phyloP scores from a whole-genome alignment of 2,329 filamentous ascomycete genomes.

The Penicillium brasilianum region DNA sequence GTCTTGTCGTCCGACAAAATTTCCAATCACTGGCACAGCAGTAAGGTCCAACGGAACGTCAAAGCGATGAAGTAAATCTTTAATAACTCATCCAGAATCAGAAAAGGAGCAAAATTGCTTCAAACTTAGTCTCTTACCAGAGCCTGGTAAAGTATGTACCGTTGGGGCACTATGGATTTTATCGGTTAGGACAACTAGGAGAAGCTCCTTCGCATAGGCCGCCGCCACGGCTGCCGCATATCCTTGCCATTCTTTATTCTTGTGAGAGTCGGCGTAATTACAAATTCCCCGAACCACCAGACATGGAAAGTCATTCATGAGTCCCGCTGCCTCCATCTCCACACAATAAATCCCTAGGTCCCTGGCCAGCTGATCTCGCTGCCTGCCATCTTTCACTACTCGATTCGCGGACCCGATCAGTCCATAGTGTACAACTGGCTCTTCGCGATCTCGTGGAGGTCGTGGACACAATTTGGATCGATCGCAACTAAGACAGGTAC shows the following conservation, averaged over 20 bases:
- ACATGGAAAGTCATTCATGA: no score
- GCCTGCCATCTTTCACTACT: no score
- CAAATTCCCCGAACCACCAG: neutral
- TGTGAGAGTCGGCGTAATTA: constrained; percentile 4
- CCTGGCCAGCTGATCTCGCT: no score
- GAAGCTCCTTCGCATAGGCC: constrained; percentile 12
- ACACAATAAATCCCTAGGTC: no score
- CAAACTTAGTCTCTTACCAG: neutral
- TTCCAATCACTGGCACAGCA: constrained; percentile 15
- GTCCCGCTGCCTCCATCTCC: no score
- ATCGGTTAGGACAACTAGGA: constrained; percentile 12
- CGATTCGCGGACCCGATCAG: no score
- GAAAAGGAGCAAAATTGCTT: neutral
- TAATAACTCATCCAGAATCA: constrained; percentile 3
- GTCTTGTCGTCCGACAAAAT: constrained; percentile 23
- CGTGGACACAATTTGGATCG: no score
- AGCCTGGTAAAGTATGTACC: constrained; percentile 1
- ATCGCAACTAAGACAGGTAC: no score
- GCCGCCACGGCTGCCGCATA: constrained; percentile 6
- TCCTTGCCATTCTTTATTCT: constrained; percentile 1
- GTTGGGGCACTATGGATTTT: neutral
- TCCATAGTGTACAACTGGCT: no score
- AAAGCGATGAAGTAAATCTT: constrained; percentile 10
- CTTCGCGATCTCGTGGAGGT: no score
- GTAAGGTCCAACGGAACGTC: constrained; percentile 20